Conservation (phyloP, 441 rosid species). For the Capsella rubella region DNA sequence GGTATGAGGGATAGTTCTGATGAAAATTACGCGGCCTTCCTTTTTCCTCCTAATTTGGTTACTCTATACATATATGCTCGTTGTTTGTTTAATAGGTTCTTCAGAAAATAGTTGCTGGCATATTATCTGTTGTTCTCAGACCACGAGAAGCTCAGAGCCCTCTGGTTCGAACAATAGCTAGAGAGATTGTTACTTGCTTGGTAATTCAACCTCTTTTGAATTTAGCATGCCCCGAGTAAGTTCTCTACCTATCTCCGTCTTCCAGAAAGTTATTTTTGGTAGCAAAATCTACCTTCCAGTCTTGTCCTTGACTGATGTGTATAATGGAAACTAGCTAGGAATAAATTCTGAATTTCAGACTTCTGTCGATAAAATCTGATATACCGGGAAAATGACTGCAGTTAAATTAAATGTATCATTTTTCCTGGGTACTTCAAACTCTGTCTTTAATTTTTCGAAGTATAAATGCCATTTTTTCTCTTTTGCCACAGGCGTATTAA, state of each 20-base stretch:
- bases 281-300: slow-evolving; percentile 9
- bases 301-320: slow-evolving; percentile 21
- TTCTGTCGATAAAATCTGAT: neutral
- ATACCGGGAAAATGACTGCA: slow-evolving; percentile 6
- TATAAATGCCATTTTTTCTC: slow-evolving; percentile 30
- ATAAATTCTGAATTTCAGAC: neutral
- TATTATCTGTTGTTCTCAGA: slow-evolving; percentile 81
- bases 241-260: slow-evolving; percentile 30
- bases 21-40: slow-evolving; percentile 24
- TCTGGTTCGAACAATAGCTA: slow-evolving; percentile 85
- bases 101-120: slow-evolving; percentile 81
- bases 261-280: slow-evolving; percentile 15
- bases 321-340: slow-evolving; percentile 24
- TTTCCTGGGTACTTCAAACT: neutral
- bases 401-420: neutral
- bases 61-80: slow-evolving; percentile 19
- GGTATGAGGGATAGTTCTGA: slow-evolving; percentile 74
- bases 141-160: slow-evolving; percentile 94
- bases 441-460: slow-evolving; percentile 9
- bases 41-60: slow-evolving; percentile 29
- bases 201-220: slow-evolving; percentile 88
- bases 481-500: slow-evolving; percentile 75
- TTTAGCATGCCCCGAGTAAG: slow-evolving; percentile 92
- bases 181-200: slow-evolving; percentile 96
- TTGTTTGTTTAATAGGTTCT: slow-evolving; percentile 62